phyloP scores from a whole-genome alignment of 2,329 filamentous ascomycete species.

The Incumbomyces delicatus region DNA sequence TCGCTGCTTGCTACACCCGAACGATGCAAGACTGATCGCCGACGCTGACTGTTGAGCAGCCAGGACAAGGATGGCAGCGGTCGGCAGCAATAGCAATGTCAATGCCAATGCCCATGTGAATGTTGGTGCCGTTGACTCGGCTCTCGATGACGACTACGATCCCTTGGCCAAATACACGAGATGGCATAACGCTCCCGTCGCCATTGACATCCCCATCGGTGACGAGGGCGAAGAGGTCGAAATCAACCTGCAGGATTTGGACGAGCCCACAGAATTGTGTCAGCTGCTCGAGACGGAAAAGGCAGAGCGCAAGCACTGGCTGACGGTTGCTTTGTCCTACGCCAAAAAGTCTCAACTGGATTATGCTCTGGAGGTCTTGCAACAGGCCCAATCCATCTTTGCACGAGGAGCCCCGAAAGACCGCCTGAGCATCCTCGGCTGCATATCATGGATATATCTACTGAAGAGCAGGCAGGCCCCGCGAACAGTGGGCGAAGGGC shows the following conservation, averaged over 20 bases:
- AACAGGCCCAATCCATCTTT: constrained; percentile 64
- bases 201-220: constrained; percentile 55
- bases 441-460: constrained; percentile 83
- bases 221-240: constrained; percentile 68
- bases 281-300: constrained; percentile 90
- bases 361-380: constrained; percentile 61
- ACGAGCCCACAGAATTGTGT: constrained; percentile 91
- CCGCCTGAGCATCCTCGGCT: constrained; percentile 59
- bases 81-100: not conserved
- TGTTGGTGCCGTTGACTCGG: not conserved
- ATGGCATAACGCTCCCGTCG: constrained; percentile 33
- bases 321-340: constrained; percentile 93
- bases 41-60: too few species aligned
- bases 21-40: too few species aligned
- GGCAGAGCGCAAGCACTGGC: constrained; percentile 87
- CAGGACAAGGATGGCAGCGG: constrained; percentile 3
- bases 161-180: constrained; percentile 1
- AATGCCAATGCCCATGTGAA: too few species aligned
- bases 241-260: constrained; percentile 81
- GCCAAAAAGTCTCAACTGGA: constrained; percentile 92
- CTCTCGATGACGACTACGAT: constrained; percentile 1
- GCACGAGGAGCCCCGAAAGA: constrained; percentile 63
- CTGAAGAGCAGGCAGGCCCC: constrained; percentile 79
- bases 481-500: constrained; percentile 54
- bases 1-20: too few species aligned